Conservation (phyloP, 257 asterid genomes). For the Nyctanthes arbortristis region DNA sequence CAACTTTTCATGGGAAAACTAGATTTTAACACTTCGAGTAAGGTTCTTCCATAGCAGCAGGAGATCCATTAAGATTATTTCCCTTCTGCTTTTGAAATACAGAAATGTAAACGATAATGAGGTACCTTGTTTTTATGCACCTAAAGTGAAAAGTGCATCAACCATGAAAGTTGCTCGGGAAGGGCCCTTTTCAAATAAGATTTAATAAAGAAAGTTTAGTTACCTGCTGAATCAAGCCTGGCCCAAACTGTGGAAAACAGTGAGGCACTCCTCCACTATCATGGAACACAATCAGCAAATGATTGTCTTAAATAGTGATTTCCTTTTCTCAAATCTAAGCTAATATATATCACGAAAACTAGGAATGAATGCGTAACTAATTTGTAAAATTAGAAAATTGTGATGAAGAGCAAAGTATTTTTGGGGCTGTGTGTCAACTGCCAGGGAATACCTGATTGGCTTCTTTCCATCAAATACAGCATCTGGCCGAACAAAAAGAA, state of each 20-base stretch:
- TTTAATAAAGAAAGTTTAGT: neutral
- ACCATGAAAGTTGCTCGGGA: neutral
- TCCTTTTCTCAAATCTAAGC: conserved; percentile 16
- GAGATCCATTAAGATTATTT: neutral
- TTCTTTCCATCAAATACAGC: conserved; percentile 93
- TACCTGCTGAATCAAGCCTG: conserved; percentile 96
- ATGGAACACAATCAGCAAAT: conserved; percentile 26
- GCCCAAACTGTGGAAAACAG: conserved; percentile 99
- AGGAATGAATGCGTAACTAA: neutral
- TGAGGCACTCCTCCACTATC: conserved; percentile 98
- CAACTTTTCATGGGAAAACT: conserved; percentile 1
- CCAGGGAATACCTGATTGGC: conserved; percentile 77
- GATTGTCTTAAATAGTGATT: conserved; percentile 4
- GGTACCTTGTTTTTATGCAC: neutral
- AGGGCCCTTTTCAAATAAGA: neutral
- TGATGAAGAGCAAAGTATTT: neutral
- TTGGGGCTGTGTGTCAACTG: conserved; percentile 11
- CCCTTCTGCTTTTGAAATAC: neutral
- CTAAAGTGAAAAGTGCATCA: neutral
- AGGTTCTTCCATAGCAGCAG: conserved; percentile 5
- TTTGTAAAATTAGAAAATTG: neutral
- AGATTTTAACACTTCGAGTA: conserved; percentile 2
- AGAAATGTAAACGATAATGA: neutral
- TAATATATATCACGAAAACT: neutral
- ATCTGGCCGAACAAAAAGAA: conserved; percentile 98